Base-by-base conservation (phyloP, 2,329 filamentous ascomycete genomes). In the Aspergillus glaucus region DNA sequence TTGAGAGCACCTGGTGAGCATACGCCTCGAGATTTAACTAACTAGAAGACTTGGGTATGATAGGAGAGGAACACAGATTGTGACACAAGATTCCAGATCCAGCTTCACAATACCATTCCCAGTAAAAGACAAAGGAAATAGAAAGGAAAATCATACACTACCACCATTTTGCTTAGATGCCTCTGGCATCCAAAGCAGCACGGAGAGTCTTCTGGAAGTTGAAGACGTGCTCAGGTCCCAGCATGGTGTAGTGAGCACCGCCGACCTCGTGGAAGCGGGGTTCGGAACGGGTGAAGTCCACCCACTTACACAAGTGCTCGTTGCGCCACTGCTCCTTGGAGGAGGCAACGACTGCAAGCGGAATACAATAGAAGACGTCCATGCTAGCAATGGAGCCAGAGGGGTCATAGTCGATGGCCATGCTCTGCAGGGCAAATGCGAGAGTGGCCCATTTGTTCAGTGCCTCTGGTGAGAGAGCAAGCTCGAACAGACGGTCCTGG, bases 341-440 rank as follows among this genome's bases (percentile, higher is more conserved):
- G 1, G 32, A 21, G 4, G 64, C 62, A 3, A 59, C 63, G 1
- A 51, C 53, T 28, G 53, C 61, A 2, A 69, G 54, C 10, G 73
- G 72, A 4, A 57, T 53, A 1, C 66, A 67, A 30, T 68, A 64
- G 50, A 77, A 76, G 1, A 76, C 61, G 55, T 77, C 74, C 43
- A 76, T 67, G 2, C 30, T 12, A 0, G 49, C 47, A 0, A 76
- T 66, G 0, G 21, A 48, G 0, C 73, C 72, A 0, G 15, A n/a
- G 1, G 74, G 74, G 43, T 76, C 69, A 52, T 77, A 78, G 14
- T 75, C 64, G 0, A 55, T 46, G 2, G 67, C 69, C 40, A 73
- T 67, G 41, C 56, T 60, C 51, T 72, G 69, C 42, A 75, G 46
- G 0, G 55, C 52, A 42, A 58, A 67, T 0, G 72, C 66, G 1